Base-by-base conservation (phyloP, 2,329 filamentous ascomycete genomes). In the Penicillium sp. region DNA sequence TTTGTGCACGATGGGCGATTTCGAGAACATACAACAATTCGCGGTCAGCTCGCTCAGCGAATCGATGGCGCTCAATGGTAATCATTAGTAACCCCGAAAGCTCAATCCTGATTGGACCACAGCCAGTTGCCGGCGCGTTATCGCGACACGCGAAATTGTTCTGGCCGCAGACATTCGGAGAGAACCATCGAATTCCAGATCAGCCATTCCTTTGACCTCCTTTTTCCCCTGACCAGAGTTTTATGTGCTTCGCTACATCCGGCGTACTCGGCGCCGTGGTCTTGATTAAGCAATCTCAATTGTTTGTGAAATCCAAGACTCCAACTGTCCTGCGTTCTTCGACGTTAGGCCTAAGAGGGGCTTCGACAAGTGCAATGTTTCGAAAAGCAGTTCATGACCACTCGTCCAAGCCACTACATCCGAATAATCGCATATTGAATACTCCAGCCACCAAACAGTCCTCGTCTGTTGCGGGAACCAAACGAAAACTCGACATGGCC, bases 361-460 rank as follows among this genome's bases (percentile, higher is more conserved):
- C 24, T 20, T 46, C 53, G 3, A 56, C 53, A 33, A 45, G 48
- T 43, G 58, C 59, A 6, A 76, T 76, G 73, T 76, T 76, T 52
- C 70, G 69, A 43, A 74, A 73, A 59, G 73, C 73, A n/a, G 66
- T 74, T 7, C 67, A 71, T 52, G 69, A 73, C 35, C 71, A 74
- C 62, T 64, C 71, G 11, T 54, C 65, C 12, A 65, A 70, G 45
- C 49, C 43, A 12, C 65, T 74, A n/a, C 66, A 71, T 46, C 63
- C 72, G 3, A 71, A 63, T 35, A 57, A 67, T 5, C 56, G 66
- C 5, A 64, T 63, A 30, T 59, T 63, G 33, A 71, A 72, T 61
- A 58, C 62, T 5, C 58, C 64, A 12, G 28, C 51, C 23, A 45
- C 53, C 5, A 57, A 65, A 5, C 65, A 66, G 30, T 49, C 64